phyloP scores from a whole-genome alignment of 2,329 filamentous ascomycete species.

The Diaporthe ampelina region DNA sequence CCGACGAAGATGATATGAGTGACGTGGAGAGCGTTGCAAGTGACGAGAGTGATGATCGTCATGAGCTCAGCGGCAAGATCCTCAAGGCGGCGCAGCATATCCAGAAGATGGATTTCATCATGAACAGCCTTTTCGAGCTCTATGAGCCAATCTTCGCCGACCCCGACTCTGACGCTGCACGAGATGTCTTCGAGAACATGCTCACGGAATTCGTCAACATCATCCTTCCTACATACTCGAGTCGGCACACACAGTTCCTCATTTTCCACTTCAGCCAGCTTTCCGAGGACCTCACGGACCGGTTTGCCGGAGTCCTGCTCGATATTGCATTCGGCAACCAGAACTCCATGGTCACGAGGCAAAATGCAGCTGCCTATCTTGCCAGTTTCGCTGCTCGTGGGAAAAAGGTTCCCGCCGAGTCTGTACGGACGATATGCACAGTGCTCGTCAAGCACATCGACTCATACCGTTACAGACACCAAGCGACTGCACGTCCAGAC shows the following conservation, averaged over 20 bases:
- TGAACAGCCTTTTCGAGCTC: conserved; percentile 88
- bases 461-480: conserved; percentile 78
- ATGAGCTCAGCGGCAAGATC: conserved; percentile 73
- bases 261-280: conserved; percentile 95
- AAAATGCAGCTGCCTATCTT: conserved; percentile 91
- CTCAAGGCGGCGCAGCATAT: conserved; percentile 85
- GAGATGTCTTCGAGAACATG: conserved; percentile 82
- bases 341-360: conserved; percentile 79
- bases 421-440: conserved; percentile 86
- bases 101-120: conserved; percentile 89
- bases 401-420: conserved; percentile 80
- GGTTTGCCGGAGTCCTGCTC: conserved; percentile 84
- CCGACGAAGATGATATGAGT: conserved; percentile 67
- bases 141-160: conserved; percentile 81
- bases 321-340: conserved; percentile 79
- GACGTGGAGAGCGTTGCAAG: conserved; percentile 80
- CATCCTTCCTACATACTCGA: conserved; percentile 86
- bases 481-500: conserved; percentile 84
- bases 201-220: conserved; percentile 88
- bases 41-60: conserved; percentile 74
- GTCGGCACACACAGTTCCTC: conserved; percentile 69
- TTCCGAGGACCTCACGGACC: conserved; percentile 82
- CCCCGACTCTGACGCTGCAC: conserved; percentile 76
- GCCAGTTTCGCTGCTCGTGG: conserved; percentile 95
- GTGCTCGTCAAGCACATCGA: conserved; percentile 85